Evolutionary conservation across 768 basidiomycete genomes (phyloP).

Genomic region (Favolaschia claudopus): DNA sequence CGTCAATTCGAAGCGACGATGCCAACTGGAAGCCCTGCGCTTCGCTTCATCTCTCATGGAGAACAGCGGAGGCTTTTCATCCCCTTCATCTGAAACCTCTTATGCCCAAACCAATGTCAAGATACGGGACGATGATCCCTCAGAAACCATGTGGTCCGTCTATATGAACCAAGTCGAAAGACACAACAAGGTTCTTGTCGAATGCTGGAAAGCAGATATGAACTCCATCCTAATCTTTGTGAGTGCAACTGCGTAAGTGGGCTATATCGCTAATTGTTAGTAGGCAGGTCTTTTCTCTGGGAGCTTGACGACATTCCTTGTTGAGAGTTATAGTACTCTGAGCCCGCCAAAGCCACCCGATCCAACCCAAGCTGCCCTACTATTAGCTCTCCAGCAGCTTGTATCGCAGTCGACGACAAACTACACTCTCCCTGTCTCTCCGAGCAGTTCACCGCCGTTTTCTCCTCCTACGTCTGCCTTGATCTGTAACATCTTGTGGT

Average conservation of each 20-base stretch:
- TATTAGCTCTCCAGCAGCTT: slow-evolving; percentile 14
- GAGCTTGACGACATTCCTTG: slow-evolving; percentile 34
- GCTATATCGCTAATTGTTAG: neutral
- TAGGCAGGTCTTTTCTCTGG: slow-evolving; percentile 41
- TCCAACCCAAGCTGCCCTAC: slow-evolving; percentile 17
- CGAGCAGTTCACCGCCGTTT: slow-evolving; percentile 25
- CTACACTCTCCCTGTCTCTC: neutral
- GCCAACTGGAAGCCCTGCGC: too few relatives aligned
- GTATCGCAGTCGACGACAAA: slow-evolving; percentile 14
- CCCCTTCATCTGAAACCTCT: too few relatives aligned
- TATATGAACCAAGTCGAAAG: slow-evolving; percentile 21
- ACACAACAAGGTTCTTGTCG: slow-evolving; percentile 8
- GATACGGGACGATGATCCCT: slow-evolving; percentile 18
- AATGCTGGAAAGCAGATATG: slow-evolving; percentile 25
- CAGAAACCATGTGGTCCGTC: slow-evolving; percentile 18
- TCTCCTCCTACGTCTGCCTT: slow-evolving; percentile 38
- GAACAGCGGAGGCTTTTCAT: too few relatives aligned
- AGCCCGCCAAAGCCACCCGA: slow-evolving; percentile 23
- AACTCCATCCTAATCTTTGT: slow-evolving; percentile 27
- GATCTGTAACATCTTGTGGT: slow-evolving; percentile 53
- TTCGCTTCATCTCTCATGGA: too few relatives aligned
- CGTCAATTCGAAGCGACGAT: too few relatives aligned
- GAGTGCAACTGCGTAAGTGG: neutral
- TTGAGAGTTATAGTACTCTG: slow-evolving; percentile 33
- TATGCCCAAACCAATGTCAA: too few relatives aligned